Conservation (phyloP, 2,329 filamentous ascomycete species). For the Aspergillus puulaauensis region DNA sequence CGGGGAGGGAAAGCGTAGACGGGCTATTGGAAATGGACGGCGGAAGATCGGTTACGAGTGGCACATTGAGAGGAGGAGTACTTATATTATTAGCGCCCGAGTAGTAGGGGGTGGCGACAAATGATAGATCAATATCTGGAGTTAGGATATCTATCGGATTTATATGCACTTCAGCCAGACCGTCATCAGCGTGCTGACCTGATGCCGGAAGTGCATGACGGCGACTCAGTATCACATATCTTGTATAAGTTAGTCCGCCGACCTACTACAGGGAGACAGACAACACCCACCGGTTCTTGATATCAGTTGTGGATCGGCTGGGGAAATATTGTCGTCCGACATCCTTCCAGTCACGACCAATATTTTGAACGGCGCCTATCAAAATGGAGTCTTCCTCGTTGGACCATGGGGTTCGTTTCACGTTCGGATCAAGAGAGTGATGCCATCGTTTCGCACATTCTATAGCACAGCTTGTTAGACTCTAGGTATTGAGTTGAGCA, state of each 20-base stretch:
- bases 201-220: not conserved
- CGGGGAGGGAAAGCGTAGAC: no score
- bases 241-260: not conserved
- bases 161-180: not conserved
- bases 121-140: not conserved
- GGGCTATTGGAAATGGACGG: no score
- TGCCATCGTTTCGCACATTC: constrained; percentile 9
- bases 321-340: not conserved
- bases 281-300: constrained; percentile 1
- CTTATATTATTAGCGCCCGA: no score
- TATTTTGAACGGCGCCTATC: not conserved
- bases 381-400: not conserved
- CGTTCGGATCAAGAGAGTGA: constrained; percentile 1
- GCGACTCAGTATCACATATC: constrained; percentile 3
- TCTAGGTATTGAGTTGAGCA: no score
- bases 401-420: not conserved
- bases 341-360: constrained; percentile 2
- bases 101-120: no score
- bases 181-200: not conserved
- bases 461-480: not conserved
- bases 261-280: no score
- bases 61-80: no score
- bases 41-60: no score
- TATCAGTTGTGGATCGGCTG: constrained; percentile 1
- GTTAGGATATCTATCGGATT: no score